phyloP scores from a whole-genome alignment of 768 basidiomycete genomes.

The Auricularia cornea region DNA sequence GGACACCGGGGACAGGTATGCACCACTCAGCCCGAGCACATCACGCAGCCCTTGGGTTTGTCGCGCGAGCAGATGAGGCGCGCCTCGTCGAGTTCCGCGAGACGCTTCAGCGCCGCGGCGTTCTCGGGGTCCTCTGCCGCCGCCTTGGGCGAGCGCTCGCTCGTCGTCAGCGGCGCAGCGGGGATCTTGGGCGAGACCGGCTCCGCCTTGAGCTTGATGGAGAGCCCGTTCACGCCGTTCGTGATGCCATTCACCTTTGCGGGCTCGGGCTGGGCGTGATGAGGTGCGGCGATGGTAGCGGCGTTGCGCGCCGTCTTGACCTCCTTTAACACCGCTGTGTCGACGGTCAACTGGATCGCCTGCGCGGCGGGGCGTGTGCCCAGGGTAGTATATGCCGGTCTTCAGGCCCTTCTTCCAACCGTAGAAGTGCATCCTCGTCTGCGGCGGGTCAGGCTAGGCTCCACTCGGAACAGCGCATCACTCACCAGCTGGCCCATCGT shows the following conservation, averaged over 20 bases:
- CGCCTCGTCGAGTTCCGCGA: too few species aligned
- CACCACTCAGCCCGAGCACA: constrained; percentile 56
- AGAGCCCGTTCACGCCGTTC: too few species aligned
- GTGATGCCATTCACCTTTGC: not conserved
- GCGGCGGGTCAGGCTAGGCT: constrained; percentile 7
- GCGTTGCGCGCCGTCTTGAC: constrained; percentile 34
- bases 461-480: constrained; percentile 15
- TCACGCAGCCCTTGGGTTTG: constrained; percentile 89
- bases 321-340: constrained; percentile 56
- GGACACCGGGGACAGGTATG: too few species aligned
- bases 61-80: constrained; percentile 78
- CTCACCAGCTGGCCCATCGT: constrained; percentile 70
- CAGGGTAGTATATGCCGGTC: constrained; percentile 94
- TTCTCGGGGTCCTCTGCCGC: constrained; percentile 65
- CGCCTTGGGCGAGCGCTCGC: constrained; percentile 42
- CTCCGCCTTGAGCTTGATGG: too few species aligned
- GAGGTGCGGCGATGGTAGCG: not conserved
- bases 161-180: constrained; percentile 16
- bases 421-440: constrained; percentile 93
- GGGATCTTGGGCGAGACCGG: too few species aligned
- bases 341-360: constrained; percentile 97
- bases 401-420: too few species aligned
- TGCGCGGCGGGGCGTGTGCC: constrained; percentile 90
- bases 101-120: too few species aligned
- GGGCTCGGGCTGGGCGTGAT: not conserved